Conservation (phyloP, 2,329 filamentous ascomycete species). For the Colletotrichum gloeosporioides region DNA sequence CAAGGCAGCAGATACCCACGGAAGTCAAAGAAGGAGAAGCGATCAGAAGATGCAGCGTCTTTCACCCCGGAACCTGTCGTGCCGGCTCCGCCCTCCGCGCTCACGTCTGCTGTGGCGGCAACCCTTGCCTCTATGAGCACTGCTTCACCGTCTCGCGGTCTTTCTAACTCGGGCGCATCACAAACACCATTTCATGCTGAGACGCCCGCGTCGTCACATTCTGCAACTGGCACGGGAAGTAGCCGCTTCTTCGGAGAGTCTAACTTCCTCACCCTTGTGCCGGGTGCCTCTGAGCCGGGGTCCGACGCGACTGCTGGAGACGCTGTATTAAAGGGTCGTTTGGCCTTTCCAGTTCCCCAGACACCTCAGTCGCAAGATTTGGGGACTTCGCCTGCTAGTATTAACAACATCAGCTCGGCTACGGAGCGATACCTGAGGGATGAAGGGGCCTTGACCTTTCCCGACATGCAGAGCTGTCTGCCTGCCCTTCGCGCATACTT, state of each 20-base stretch:
- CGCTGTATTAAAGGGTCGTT: slow-evolving; percentile 11
- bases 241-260: slow-evolving; percentile 42
- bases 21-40: slow-evolving; percentile 12
- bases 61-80: neutral
- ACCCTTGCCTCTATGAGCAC: slow-evolving; percentile 6
- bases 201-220: slow-evolving; percentile 5
- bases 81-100: neutral
- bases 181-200: slow-evolving; percentile 10
- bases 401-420: slow-evolving; percentile 21
- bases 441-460: slow-evolving; percentile 25
- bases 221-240: neutral
- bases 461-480: slow-evolving; percentile 22
- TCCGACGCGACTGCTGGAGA: neutral
- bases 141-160: slow-evolving; percentile 7
- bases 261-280: slow-evolving; percentile 40
- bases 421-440: slow-evolving; percentile 25
- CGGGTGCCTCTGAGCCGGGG: neutral
- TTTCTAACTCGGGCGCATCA: neutral
- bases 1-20: slow-evolving; percentile 20
- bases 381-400: slow-evolving; percentile 3
- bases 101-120: slow-evolving; percentile 1
- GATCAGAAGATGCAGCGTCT: neutral
- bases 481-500: slow-evolving; percentile 54
- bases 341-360: slow-evolving; percentile 20
- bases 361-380: slow-evolving; percentile 12